Evolutionary conservation across 2,329 filamentous ascomycete species (phyloP), one percentile per base, ranked within the genome.

Genomic region (Podosphaera aphanis): DNA sequence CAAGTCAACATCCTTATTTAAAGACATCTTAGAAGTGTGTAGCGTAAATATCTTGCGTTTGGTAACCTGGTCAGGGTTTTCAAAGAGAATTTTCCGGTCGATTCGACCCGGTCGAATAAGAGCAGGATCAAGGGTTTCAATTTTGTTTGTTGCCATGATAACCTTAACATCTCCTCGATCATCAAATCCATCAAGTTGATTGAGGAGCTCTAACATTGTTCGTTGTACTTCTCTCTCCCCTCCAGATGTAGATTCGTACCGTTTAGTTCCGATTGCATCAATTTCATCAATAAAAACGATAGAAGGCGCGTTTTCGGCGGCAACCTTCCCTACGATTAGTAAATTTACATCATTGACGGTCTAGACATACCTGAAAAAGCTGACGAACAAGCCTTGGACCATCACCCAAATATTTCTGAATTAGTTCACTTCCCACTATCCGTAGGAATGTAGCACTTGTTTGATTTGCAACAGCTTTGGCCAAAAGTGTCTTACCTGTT

Each of bases 281-380:
- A 98, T 98, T 63, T 98, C 90, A 60, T 98, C 90, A 55, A 98
- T 98, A 64, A 98, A 98, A 19, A 98, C 88, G 56, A 98, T 98
- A 1, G 86, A 86, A 0, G 90, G 90, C 0, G 90, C 82, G 54
- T 98, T 90, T 61, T 98, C 92, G 2, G 85, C 88, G 27, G 90
- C 90, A 49, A 93, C 85, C 68, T 84, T 58, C 11, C 50, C 63
- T 2, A 36, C 43, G 11, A 46, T 57, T 50, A 52, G 49, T 11
- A 20, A n/a, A 4, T 29, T 16, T 33, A 1, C 6, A 7, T 15
- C 20, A 1, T 15, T 4, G 21, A n/a, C 16, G 1, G 19, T 36
- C 18, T 27, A 4, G 5, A 40, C 64, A 54, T 66, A 77, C 74
- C 66, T 85, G 81, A 74, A 88, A 98, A 48, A 98, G 79, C 63